Base-by-base conservation (phyloP, 129 eudicot species). In the Scalesia atractyloides region DNA sequence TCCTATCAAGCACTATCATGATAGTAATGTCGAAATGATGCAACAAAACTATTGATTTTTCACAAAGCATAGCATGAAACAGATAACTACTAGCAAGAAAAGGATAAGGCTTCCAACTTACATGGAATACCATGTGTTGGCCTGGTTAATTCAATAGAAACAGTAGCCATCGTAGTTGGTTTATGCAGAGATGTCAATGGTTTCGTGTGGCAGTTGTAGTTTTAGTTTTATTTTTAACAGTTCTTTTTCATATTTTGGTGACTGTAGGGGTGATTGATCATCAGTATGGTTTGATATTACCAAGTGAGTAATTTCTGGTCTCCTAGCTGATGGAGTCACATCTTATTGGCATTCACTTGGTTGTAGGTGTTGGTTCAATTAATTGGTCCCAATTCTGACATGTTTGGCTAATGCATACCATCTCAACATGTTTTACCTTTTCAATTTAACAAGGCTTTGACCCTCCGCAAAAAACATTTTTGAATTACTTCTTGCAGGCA, bases 1-100 rank as follows among this genome's bases (percentile, higher is more conserved):
- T 8, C 34, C 74, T 70, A 80, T 64, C 79, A 61, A 69, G 7
- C 59, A 59, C 51, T 48, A 77, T 46, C 12, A 58, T 64, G 14
- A 76, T 51, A 19, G 15, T 26, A 65, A 44, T 24, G 43, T 50
- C n/a, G 15, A 18, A 65, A 44, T 26, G 44, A 62, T 63, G 49
- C 30, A 5, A 60, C 50, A 68, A 3, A 58, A 15, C 7, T 68
- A 30, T 18, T 20, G 20, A 68, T 33, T 48, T 13, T 47, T 68
- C 30, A 33, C 75, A 57, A 34, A 59, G 53, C 39, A 14, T 58
- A 33, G 52, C 69, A 68, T 15, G 30, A 76, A 46, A 49, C n/a
- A 69, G 43, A 19, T 62, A 60, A 33, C 43, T 36, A 10, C 33
- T 58, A 59, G 67, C 34, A 30, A 53, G 64, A 15, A 24, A 70